Percentiles rank a stretch among this genome's conserved stretches.
Evolutionary conservation across 768 basidiomycete genomes (phyloP).

Genomic region (Boletellus emodensis): DNA sequence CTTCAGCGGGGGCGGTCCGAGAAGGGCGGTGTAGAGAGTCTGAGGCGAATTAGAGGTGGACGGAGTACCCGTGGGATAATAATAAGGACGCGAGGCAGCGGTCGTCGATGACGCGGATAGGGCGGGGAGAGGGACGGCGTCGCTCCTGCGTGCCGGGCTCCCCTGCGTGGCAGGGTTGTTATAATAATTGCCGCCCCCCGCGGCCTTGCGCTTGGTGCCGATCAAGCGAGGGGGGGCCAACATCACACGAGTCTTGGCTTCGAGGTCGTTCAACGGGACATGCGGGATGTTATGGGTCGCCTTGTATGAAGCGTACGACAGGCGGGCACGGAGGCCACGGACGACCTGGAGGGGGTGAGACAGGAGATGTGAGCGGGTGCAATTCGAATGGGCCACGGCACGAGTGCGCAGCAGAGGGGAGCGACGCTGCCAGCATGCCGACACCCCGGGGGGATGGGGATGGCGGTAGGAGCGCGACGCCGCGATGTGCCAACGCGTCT

Average conservation of each 20-base stretch:
- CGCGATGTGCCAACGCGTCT: conserved; percentile 46
- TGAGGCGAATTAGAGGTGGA: conserved; percentile 43
- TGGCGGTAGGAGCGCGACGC: conserved; percentile 21
- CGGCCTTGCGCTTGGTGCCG: conserved; percentile 56
- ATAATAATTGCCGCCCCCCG: conserved; percentile 41
- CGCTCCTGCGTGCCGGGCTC: conserved; percentile 34
- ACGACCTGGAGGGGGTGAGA: conserved; percentile 55
- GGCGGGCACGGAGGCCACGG: conserved; percentile 72
- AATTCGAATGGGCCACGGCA: conserved; percentile 7
- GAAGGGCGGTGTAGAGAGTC: conserved; percentile 69
- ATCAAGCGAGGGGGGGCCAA: conserved; percentile 48
- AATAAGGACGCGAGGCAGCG: conserved; percentile 39
- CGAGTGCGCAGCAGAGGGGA: conserved; percentile 2
- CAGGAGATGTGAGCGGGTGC: conserved; percentile 28
- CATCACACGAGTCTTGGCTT: conserved; percentile 51
- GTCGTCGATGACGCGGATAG: conserved; percentile 23
- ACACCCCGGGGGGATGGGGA: conserved; percentile 3
- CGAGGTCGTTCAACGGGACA: conserved; percentile 65
- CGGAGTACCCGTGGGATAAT: conserved; percentile 37
- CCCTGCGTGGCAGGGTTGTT: conserved; percentile 50
- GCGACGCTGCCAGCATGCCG: conserved; percentile 1
- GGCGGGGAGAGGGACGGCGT: conserved; percentile 42
- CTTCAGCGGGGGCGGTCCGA: conserved; percentile 72
- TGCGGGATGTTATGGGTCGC: conserved; percentile 69
- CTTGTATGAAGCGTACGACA: conserved; percentile 83